Conservation (phyloP, 495 filamentous ascomycete species). For the Chaetomium tenue region DNA sequence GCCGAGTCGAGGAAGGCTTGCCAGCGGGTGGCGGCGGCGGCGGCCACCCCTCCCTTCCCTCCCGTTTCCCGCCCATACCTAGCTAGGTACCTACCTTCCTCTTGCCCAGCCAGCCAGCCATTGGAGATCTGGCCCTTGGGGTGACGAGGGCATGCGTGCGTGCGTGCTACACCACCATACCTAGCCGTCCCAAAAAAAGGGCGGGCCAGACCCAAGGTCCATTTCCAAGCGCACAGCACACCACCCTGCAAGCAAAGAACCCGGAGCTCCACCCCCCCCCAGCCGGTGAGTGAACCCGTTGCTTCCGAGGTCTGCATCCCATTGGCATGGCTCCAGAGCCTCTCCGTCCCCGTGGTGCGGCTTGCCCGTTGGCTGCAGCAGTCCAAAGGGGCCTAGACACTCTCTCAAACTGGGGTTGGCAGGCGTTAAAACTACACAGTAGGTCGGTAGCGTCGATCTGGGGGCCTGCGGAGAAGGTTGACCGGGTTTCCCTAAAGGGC, state of each 20-base stretch:
- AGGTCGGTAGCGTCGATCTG: conserved; percentile 21
- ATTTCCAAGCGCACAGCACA: background rate
- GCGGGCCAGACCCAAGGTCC: background rate
- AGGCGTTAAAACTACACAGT: background rate
- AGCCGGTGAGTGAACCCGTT: conserved; percentile 12
- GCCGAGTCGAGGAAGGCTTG: conserved; percentile 7
- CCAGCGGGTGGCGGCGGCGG: background rate
- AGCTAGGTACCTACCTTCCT: no score
- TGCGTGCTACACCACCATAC: no score
- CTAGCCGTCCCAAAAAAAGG: no score
- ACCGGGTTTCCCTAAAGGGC: conserved; percentile 6
- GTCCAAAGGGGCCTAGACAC: background rate
- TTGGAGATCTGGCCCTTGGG: background rate
- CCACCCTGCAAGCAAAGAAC: conserved; percentile 6
- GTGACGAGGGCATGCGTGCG: background rate
- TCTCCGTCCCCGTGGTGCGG: background rate
- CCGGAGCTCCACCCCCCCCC: no score
- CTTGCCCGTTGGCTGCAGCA: background rate
- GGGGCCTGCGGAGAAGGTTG: conserved; percentile 7
- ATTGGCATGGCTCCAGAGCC: no score
- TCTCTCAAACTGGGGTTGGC: background rate
- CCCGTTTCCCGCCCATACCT: conserved; percentile 7
- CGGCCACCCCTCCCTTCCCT: background rate
- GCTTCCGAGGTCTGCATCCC: background rate
- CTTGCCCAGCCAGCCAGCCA: background rate